Conservation (phyloP, 1,284 basidiomycete genomes). For the Anthracocystis setariae region DNA sequence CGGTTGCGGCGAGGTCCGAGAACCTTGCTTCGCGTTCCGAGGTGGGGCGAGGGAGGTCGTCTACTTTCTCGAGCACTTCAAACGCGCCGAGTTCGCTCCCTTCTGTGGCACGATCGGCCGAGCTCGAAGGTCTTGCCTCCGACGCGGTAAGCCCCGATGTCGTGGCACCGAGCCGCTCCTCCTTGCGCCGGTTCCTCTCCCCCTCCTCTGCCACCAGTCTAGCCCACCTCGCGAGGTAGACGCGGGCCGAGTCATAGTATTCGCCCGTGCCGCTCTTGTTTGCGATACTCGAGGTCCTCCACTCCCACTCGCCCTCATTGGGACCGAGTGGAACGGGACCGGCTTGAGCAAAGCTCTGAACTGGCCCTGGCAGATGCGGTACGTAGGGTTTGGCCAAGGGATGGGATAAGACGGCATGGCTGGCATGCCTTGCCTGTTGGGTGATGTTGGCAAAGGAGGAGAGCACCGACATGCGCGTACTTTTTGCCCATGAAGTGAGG, state of each 20-base stretch:
- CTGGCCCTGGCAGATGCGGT: constrained; percentile 51
- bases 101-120: constrained; percentile 11
- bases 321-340: constrained; percentile 59
- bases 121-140: not conserved
- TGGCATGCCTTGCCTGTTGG: constrained; percentile 56
- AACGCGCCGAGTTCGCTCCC: constrained; percentile 54
- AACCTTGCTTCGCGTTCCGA: constrained; percentile 33
- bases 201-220: constrained; percentile 77
- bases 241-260: constrained; percentile 94
- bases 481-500: constrained; percentile 57
- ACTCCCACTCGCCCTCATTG: constrained; percentile 55
- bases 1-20: constrained; percentile 10
- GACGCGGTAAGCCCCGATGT: not conserved
- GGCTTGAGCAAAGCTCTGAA: constrained; percentile 59
- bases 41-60: constrained; percentile 36
- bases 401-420: constrained; percentile 55
- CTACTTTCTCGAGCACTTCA: constrained; percentile 49
- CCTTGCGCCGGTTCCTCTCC: constrained; percentile 55
- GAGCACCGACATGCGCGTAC: constrained; percentile 61
- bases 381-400: constrained; percentile 55
- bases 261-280: constrained; percentile 51
- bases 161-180: constrained; percentile 31
- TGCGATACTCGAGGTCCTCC: constrained; percentile 45
- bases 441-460: constrained; percentile 63
- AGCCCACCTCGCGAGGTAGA: constrained; percentile 97